phyloP scores from a whole-genome alignment of 2,329 filamentous ascomycete species.

The Neofusicoccum sp. region DNA sequence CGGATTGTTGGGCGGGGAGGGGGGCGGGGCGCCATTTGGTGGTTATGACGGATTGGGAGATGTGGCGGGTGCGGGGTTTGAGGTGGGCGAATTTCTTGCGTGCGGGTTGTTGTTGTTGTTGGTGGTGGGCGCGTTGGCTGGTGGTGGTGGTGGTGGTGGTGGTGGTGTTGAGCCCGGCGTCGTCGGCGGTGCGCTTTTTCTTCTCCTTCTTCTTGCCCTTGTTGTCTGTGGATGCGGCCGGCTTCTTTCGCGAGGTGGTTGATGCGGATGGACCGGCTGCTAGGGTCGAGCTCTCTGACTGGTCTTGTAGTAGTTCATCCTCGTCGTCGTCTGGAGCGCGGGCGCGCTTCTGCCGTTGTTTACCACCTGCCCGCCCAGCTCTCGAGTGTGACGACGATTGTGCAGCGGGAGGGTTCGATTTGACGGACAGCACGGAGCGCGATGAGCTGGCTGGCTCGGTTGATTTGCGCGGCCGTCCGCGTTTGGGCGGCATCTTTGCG shows the following conservation, averaged over 20 bases:
- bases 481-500: not conserved
- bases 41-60: slow-evolving; percentile 36
- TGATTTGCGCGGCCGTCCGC: not conserved
- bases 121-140: not conserved
- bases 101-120: no score
- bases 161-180: not conserved
- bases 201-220: not conserved
- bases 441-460: not conserved
- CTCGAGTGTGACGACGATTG: not conserved
- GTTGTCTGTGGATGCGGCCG: no score
- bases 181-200: not conserved
- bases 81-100: slow-evolving; percentile 30
- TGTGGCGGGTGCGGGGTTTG: slow-evolving; percentile 33
- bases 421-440: not conserved
- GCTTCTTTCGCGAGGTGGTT: not conserved
- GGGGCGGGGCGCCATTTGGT: slow-evolving; percentile 56
- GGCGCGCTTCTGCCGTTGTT: not conserved
- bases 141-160: not conserved
- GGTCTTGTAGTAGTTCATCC: not conserved
- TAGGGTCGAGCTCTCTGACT: not conserved
- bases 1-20: slow-evolving; percentile 39
- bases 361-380: not conserved
- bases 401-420: not conserved
- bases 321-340: not conserved
- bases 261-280: not conserved